These are phyloP conservation scores for Dimocarpus longan DNA, from an alignment of 345 rosid species.

Conservation along the genomic window DNA sequence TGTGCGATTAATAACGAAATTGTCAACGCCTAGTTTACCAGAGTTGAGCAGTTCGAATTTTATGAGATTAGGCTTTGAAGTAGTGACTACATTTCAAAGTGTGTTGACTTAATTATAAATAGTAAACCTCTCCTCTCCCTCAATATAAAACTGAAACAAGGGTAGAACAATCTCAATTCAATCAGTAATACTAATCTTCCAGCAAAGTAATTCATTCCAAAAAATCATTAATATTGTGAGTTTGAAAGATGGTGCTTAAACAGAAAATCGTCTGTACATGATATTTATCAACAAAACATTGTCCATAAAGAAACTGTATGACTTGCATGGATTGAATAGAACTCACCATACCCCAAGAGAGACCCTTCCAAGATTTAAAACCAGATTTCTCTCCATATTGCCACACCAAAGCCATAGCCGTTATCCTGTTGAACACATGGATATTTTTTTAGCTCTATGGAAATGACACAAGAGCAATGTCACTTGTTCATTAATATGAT, in stretches of 20 bases:
- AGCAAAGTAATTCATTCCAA: constrained; percentile 4
- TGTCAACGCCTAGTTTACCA: not conserved
- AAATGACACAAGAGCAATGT: not conserved
- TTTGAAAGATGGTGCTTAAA: not conserved
- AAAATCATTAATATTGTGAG: not conserved
- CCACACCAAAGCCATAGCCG: constrained; percentile 97
- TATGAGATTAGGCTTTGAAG: not conserved
- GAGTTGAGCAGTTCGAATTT: not conserved
- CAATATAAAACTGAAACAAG: constrained; percentile 1
- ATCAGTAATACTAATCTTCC: not conserved
- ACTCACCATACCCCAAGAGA: constrained; percentile 95
- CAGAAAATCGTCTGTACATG: not conserved
- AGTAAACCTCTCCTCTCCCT: not conserved
- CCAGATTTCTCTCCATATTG: constrained; percentile 89
- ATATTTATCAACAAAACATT: not conserved
- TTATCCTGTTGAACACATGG: constrained; percentile 53
- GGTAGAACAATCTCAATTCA: not conserved
- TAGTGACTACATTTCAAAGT: not conserved
- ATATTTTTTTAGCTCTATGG: not conserved
- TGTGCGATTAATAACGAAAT: not conserved
- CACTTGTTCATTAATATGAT: not conserved
- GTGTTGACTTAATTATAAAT: not conserved
- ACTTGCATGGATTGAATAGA: constrained; percentile 3
- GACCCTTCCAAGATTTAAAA: constrained; percentile 92
- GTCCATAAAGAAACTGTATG: not conserved